Percentiles rank a stretch among this genome's conserved stretches.
Evolutionary conservation across 768 basidiomycete genomes (phyloP).

Genomic region (Tulasnella sp.): DNA sequence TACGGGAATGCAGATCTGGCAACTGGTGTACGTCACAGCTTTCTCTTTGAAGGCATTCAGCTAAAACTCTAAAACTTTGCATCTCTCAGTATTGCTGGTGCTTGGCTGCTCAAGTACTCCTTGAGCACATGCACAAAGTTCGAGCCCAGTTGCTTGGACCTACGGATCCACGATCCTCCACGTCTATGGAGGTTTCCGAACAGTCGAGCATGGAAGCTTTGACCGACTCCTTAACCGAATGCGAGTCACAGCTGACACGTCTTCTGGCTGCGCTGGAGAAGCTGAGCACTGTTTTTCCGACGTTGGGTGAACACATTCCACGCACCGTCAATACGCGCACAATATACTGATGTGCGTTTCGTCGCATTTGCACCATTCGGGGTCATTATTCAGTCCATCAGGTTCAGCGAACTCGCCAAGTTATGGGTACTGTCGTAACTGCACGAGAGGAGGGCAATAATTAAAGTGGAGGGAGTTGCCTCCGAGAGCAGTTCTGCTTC

Average conservation of each 20-base stretch:
- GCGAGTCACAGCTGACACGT: not conserved
- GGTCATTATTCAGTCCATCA: not conserved
- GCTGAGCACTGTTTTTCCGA: not conserved
- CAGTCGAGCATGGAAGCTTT: not conserved
- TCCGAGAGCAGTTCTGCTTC: not conserved
- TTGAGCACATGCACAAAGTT: not conserved
- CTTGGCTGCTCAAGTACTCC: not conserved
- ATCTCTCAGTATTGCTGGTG: slow-evolving; percentile 6
- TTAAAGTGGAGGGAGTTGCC: not conserved
- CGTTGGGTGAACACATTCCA: not conserved
- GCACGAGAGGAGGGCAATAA: not conserved
- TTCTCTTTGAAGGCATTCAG: not conserved
- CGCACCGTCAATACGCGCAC: not conserved
- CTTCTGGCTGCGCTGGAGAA: slow-evolving; percentile 2
- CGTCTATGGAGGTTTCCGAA: not conserved
- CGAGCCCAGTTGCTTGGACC: not conserved
- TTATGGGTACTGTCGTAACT: not conserved
- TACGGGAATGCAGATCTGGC: not conserved
- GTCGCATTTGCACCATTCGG: not conserved
- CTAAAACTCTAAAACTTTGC: not conserved
- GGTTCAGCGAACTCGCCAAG: not conserved
- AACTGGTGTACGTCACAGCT: not conserved
- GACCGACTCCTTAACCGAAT: not conserved
- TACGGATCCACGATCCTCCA: not conserved
- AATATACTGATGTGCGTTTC: not conserved